A percentile compares a stretch with the other conserved stretches of the same genome.
phyloP scores from a whole-genome alignment of 2,329 filamentous ascomycete species.

The Epicoccum sorghinum region DNA sequence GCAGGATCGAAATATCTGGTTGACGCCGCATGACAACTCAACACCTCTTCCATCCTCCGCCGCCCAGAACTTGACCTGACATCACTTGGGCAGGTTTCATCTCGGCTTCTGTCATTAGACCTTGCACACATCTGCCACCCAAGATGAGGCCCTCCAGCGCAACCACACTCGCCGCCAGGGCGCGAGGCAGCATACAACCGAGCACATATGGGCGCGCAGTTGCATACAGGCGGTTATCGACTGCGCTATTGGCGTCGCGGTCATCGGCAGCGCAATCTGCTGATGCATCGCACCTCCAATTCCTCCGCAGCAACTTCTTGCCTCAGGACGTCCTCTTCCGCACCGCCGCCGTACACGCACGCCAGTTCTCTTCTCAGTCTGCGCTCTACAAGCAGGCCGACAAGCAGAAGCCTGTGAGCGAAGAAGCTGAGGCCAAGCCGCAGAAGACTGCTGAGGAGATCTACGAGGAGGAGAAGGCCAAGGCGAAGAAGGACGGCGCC shows the following conservation, averaged over 20 bases:
- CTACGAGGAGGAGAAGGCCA: conserved; percentile 51
- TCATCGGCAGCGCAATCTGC: conserved; percentile 32
- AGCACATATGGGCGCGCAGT: conserved; percentile 52
- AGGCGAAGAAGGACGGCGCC: conserved; percentile 47
- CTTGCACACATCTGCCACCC: conserved; percentile 13
- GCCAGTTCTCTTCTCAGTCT: conserved; percentile 53
- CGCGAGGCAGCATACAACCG: conserved; percentile 47
- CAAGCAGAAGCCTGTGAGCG: conserved; percentile 44
- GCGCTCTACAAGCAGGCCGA: conserved; percentile 42
- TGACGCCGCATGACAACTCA: conserved; percentile 22
- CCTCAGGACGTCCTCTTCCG: conserved; percentile 48
- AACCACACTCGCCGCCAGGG: conserved; percentile 49
- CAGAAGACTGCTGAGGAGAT: conserved; percentile 48
- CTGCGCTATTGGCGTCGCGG: conserved; percentile 27
- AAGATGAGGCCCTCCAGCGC: conserved; percentile 55
- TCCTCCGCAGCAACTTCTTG: conserved; percentile 53
- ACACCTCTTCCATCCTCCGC: conserved; percentile 28
- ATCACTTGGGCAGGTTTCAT: conserved; percentile 19
- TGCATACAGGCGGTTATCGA: conserved; percentile 56
- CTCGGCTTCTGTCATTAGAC: conserved; percentile 12
- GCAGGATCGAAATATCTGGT: background rate
- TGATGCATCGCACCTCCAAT: conserved; percentile 38
- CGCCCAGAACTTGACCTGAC: conserved; percentile 20
- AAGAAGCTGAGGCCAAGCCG: conserved; percentile 41
- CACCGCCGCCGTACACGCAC: conserved; percentile 51